Base-by-base conservation (phyloP, 1,139 yeast genomes). In the Arxiozyma heterogenica region DNA sequence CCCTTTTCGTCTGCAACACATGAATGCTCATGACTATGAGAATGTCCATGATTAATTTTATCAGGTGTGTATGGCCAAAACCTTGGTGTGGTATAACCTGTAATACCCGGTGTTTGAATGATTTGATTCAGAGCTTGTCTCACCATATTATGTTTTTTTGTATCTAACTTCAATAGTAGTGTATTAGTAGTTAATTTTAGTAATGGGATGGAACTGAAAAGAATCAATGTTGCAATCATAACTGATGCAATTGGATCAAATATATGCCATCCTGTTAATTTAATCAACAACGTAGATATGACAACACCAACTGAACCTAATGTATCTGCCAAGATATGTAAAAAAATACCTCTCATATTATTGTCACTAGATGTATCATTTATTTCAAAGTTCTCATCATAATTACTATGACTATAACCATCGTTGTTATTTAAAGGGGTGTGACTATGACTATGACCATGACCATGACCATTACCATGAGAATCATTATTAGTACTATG, bases 241-340 rank as follows among this genome's bases (percentile, higher is more conserved):
- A 94, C 75, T 1, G 98, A 91, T 0, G 98, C 96, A 22, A 93
- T 70, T 0, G 99, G 97, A 66, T 93, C 99, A 66, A 88, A 87
- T 1, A 82, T 74, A 53, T 79, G 73, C 71, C 84, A 78, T 22
- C 75, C 71, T 66, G 83, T 78, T 18, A 78, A 57, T 55, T 81
- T 81, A 23, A 86, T 82, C 44, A 85, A 69, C 1, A 85, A 55
- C 0, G 98, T 93, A 0, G 98, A 90, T 0, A 88, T 71, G 15
- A 94, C 93, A 25, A 94, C 99, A 6, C 98, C 98, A 0, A 90
- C 95, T 0, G 98, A 91, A 0, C 99, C 98, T 41, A 94, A 74
- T 0, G 98, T 93, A 64, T 93, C 99, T 0, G 99, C 98, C 49
- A 93, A 70, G 47, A 93, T 87, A 63, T 93, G 99, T 47, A 93